A percentile compares a stretch with the other conserved stretches of the same genome.
Conservation (phyloP, 2,329 filamentous ascomycete genomes). For the Cladosporium cucumerinum region DNA sequence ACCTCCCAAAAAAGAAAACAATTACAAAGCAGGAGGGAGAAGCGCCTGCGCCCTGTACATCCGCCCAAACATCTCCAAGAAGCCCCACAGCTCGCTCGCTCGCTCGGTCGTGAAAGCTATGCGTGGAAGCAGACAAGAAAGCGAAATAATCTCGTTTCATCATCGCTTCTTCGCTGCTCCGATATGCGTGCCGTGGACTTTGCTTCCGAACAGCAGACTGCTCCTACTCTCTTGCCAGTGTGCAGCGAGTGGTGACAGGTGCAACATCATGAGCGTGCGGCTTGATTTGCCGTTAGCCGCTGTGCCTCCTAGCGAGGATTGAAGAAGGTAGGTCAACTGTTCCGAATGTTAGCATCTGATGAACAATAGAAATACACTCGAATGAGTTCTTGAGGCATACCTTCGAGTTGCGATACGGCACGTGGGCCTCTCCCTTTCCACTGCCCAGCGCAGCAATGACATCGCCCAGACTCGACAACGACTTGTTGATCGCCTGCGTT, state of each 20-base stretch:
- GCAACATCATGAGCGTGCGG: slow-evolving; percentile 98
- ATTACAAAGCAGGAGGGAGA: background rate
- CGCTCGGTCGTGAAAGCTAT: background rate
- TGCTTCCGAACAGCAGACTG: slow-evolving; percentile 92
- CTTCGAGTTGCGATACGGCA: slow-evolving; percentile 96
- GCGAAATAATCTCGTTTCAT: background rate
- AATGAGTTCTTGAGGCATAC: slow-evolving; percentile 41
- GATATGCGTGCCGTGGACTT: slow-evolving; percentile 87
- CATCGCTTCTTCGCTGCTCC: slow-evolving; percentile 67
- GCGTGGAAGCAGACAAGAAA: background rate
- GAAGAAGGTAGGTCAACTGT: slow-evolving; percentile 86
- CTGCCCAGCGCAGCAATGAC: slow-evolving; percentile 91
- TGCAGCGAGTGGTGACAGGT: slow-evolving; percentile 87
- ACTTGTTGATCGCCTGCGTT: slow-evolving; percentile 97
- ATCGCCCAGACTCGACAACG: slow-evolving; percentile 84
- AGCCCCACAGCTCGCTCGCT: background rate
- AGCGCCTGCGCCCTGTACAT: background rate
- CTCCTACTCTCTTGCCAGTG: slow-evolving; percentile 92
- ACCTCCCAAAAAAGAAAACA: background rate
- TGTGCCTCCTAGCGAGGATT: slow-evolving; percentile 92
- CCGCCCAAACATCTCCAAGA: background rate
- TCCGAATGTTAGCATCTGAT: background rate
- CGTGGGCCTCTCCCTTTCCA: slow-evolving; percentile 65
- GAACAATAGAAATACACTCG: background rate
- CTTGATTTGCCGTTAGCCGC: slow-evolving; percentile 47